Conservation (phyloP, 163 green algal genomes). For the Volvox carteri region DNA sequence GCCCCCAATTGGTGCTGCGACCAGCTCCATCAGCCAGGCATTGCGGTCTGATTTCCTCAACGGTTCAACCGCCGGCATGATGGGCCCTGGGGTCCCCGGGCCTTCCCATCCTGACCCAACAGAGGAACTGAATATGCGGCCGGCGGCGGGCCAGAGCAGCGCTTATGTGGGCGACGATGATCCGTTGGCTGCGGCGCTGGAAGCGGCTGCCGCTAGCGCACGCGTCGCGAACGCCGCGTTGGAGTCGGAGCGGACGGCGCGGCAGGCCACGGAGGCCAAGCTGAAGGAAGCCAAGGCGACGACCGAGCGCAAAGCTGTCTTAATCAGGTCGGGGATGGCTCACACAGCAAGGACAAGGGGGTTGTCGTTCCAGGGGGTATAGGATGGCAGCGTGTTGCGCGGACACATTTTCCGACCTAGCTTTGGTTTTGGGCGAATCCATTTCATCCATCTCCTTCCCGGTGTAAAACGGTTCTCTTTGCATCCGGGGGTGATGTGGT, state of each 20-base stretch:
- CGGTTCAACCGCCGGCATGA: background rate
- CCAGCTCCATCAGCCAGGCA: background rate
- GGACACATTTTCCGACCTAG: too few species aligned
- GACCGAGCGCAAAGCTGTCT: slow-evolving; percentile 63
- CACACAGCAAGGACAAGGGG: too few species aligned
- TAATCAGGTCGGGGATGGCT: slow-evolving; percentile 68
- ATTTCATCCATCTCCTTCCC: too few species aligned
- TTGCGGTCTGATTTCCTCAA: background rate
- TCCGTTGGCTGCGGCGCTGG: slow-evolving; percentile 29
- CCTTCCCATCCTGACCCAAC: background rate
- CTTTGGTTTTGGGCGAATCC: too few species aligned
- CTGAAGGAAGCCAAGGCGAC: slow-evolving; percentile 56
- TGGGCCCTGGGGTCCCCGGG: background rate
- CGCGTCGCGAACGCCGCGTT: slow-evolving; percentile 26
- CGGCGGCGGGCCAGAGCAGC: background rate
- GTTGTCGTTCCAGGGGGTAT: too few species aligned
- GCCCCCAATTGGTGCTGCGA: background rate
- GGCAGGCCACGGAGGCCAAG: slow-evolving; percentile 56
- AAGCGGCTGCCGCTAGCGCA: slow-evolving; percentile 51
- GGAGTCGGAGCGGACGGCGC: slow-evolving; percentile 43
- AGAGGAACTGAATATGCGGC: background rate
- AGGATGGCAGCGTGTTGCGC: too few species aligned
- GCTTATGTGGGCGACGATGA: slow-evolving; percentile 7
- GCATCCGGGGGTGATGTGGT: too few species aligned
- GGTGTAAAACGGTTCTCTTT: too few species aligned